Base-by-base conservation (phyloP, 208 protist genomes). In the Crithidia expoeki region DNA sequence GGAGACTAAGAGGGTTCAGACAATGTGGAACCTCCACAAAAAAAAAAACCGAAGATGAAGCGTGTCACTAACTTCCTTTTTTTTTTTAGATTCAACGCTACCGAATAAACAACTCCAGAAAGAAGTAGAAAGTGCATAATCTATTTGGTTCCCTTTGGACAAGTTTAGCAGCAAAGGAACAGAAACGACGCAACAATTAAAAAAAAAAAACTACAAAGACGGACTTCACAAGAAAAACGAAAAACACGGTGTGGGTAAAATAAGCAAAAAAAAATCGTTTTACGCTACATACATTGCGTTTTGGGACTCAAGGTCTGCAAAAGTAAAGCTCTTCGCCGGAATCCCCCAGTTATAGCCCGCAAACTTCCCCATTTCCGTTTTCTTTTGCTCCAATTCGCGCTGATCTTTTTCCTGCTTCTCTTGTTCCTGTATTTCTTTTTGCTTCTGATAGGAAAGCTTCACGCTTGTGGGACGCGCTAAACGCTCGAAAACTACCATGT, bases 301-400 rank as follows among this genome's bases (percentile, higher is more conserved):
- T 27, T 93, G 87, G 12, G 73, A 67, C 44, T 76, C 61, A 28
- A 93, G 47, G 28, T 93, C 87, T 3, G 82, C 62, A 50, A 86
- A 73, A 0, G 61, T 90, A 40, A 86, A 81, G 6, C 67, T 76
- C n/a, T 65, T 69, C 0, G 76, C 69, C 4, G 76, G 75, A 32
- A 89, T 50, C 11, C 30, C 33, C 87, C 87, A 93, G 4, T 67
- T 68, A 51, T 78, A 84, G 16, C 32, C 2, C 12, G 79, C 58
- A 36, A 87, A 64, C 25, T 69, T 65, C 30, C 72, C 66, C 56
- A 83, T 67, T n/a, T 85, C 82, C 10, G 34, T 60, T 17, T 32
- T 40, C 32, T 76, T 72, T 2, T 40, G 36, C 42, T 82, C 75
- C 25, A 58, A 30, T 1, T 59, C 67, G 23, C 46, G 44, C 46